Base-by-base conservation (phyloP, 2,329 filamentous ascomycete species). In the Diaporthe destruens region DNA sequence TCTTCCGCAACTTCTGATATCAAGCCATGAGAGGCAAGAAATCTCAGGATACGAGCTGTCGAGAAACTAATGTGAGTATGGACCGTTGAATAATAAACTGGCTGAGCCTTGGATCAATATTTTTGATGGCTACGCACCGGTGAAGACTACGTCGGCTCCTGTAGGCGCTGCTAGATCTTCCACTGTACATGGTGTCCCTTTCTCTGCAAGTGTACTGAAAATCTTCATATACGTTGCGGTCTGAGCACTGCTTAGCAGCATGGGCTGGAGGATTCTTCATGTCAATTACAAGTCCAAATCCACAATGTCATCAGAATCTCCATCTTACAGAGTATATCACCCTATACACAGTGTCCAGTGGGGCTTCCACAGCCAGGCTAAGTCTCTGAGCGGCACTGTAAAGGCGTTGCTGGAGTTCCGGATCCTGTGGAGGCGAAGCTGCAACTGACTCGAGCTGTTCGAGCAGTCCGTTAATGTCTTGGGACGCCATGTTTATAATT, bases 41-140 rank as follows among this genome's bases (percentile, higher is more conserved):
- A 67, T 55, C 59, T 47, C n/a, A 73, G 69, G 23, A 73, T 73
- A 39, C 72, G 72, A 39, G 69, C 72, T 71, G 47, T n/a, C 16
- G 4, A 5, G 16, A 18, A 57, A 20, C 0, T 36, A 2, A 34
- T 18, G n/a, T 59, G 8, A 51, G 23, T 9, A 9, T 36, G 9
- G 8, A 11, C 2, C 2, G 34, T 36, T 9, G 9, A 11, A 2
- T 11, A 36, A 11, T 11, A 11, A 36, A 9, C 8, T 36, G 34
- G 34, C 11, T 11, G 9, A 1, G 8, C 1, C 7, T 36, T 36
- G 34, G 34, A 11, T 11, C 34, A 36, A 36, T 36, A 29, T 11
- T 11, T 9, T 29, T 29, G 6, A 36, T 36, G 34, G 11, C 34
- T 36, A 56, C 57, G 34, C 6, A 55, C 42, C 34, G 1, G 47